Base-by-base conservation (phyloP, 495 filamentous ascomycete genomes). In the Penicillium taxi region DNA sequence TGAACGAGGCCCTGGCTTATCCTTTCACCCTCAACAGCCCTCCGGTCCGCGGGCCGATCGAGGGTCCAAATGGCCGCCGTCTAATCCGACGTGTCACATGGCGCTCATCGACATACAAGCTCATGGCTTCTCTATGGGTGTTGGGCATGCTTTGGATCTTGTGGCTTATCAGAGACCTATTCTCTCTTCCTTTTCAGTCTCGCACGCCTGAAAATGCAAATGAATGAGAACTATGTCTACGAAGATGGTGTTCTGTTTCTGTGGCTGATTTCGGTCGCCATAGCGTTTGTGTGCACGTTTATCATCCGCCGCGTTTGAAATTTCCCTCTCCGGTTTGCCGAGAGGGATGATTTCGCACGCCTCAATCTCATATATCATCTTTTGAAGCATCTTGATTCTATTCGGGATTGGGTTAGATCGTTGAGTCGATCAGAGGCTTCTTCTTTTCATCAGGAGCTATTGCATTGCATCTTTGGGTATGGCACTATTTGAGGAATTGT, bases 1-100 rank as follows among this genome's bases (percentile, higher is more conserved):
- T 61, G 48, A 65, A 63, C 30, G 61, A 61, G 43, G 51, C 64
- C 9, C 19, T 53, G 37, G 58, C 60, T 13, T 63, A 66, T 46
- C 58, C 62, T 6, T 66, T 51, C 42, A 42, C 44, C 51, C 43
- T 40, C 55, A 52, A 21, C 52, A 49, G 30, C 32, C 16, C 26
- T 17, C 27, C 48, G 52, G 49, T 46, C 12, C 61, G 66, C 25
- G 64, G 64, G 13, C 66, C 64, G 32, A 70, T 70, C 47, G 64
- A 68, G 40, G 63, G 63, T 9, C 66, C 66, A 27, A 53, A 60
- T 52, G 66, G 66, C 45, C 61, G 64, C 20, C 56, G 61, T 31
- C 46, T 70, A 25, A 61, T 63, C 45, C 63, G 66, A n/a, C 56
- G 66, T 42, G 63, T 70, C 55, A 70, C 66, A 47, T 70, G 66